Conservation (phyloP, 345 rosid species). For the Aegle marmelos region DNA sequence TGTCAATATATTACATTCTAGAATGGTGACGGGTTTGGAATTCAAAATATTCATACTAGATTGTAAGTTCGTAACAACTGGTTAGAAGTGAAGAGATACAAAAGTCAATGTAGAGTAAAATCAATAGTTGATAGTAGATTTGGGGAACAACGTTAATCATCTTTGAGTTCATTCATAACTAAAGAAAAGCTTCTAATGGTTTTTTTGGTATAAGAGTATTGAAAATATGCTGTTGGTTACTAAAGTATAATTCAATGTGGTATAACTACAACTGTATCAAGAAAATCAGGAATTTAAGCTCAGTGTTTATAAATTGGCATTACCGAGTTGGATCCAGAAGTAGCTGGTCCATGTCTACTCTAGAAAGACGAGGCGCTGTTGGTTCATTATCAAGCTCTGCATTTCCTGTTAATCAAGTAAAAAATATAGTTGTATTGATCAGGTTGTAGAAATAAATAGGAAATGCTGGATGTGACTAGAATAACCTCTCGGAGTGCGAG, state of each 20-base stretch:
- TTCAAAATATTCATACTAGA: neutral
- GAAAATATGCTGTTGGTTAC: neutral
- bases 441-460: constrained; percentile 13
- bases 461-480: constrained; percentile 15
- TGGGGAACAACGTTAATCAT: neutral
- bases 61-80: neutral
- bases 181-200: neutral
- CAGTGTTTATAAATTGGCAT: constrained; percentile 8
- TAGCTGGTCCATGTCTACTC: constrained; percentile 53
- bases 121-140: neutral
- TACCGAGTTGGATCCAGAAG: constrained; percentile 68
- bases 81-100: neutral
- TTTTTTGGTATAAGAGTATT: neutral
- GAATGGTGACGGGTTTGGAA: neutral
- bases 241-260: neutral
- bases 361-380: constrained; percentile 46
- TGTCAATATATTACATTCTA: neutral
- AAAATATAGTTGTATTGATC: constrained; percentile 9
- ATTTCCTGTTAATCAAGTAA: constrained; percentile 37
- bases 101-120: neutral
- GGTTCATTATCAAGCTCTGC: constrained; percentile 34
- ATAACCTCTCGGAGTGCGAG: constrained; percentile 65
- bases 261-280: neutral
- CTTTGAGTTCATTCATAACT: neutral
- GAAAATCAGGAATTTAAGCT: neutral